Conservation (phyloP, 2,329 filamentous ascomycete genomes). For the Penicillium sp. region DNA sequence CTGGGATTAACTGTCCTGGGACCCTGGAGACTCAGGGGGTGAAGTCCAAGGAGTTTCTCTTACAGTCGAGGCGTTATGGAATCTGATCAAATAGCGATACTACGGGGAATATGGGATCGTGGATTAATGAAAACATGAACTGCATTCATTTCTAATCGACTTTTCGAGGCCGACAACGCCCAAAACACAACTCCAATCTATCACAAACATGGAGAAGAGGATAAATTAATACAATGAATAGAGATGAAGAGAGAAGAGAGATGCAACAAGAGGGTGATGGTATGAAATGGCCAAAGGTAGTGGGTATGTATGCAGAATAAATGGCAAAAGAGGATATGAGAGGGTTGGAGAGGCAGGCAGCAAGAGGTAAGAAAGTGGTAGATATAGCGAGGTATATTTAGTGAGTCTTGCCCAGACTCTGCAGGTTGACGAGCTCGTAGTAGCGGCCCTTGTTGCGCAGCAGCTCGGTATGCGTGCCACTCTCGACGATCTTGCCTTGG, state of each 20-base stretch:
- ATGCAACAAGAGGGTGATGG: constrained; percentile 2
- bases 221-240: constrained; percentile 5
- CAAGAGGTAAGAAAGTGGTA: not conserved
- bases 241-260: not conserved
- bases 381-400: constrained; percentile 12
- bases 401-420: constrained; percentile 66
- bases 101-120: not conserved
- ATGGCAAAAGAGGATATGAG: not conserved
- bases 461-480: constrained; percentile 73
- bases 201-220: constrained; percentile 2
- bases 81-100: not conserved
- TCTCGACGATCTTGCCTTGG: constrained; percentile 79
- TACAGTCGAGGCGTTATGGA: not conserved
- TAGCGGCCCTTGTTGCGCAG: constrained; percentile 70
- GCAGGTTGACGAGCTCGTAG: constrained; percentile 74
- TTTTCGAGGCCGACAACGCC: not conserved
- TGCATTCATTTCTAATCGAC: not conserved
- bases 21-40: too few species aligned
- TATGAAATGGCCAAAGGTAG: not conserved
- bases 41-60: too few species aligned
- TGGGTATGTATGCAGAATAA: constrained; percentile 1
- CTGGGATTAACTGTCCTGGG: constrained; percentile 30
- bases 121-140: not conserved
- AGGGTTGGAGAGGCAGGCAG: constrained; percentile 2
- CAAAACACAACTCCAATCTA: not conserved